phyloP scores from a whole-genome alignment of 2,329 filamentous ascomycete species.

The Sphaerulina populicola region DNA sequence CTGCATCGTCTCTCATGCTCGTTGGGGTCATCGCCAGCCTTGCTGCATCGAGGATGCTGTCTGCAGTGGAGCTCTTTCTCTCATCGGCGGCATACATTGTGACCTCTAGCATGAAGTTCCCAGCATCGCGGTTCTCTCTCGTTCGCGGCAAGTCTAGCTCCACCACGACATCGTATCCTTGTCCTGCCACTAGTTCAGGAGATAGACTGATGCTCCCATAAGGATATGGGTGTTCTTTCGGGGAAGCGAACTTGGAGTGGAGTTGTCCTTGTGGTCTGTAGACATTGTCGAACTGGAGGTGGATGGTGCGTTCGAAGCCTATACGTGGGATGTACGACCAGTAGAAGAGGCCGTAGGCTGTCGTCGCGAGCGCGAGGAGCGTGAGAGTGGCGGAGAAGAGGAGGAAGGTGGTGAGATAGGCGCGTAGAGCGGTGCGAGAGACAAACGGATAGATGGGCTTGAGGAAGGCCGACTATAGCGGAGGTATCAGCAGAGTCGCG shows the following conservation, averaged over 20 bases:
- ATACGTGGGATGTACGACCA: conserved; percentile 59
- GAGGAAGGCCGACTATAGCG: conserved; percentile 35
- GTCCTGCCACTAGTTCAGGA: conserved; percentile 55
- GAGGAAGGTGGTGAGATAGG: conserved; percentile 55
- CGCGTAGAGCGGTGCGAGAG: conserved; percentile 55
- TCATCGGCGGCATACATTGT: conserved; percentile 48
- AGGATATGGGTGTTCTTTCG: conserved; percentile 32
- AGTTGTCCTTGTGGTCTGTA: conserved; percentile 13
- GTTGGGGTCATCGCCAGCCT: conserved; percentile 14
- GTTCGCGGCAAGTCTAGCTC: conserved; percentile 70
- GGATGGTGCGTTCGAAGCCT: conserved; percentile 52
- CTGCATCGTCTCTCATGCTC: conserved; percentile 18
- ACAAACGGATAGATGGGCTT: conserved; percentile 48
- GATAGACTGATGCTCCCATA: conserved; percentile 46
- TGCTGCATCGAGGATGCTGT: conserved; percentile 14
- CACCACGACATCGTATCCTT: conserved; percentile 78
- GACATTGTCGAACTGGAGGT: conserved; percentile 57
- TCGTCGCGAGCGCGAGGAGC: conserved; percentile 50
- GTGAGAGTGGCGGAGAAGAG: conserved; percentile 46
- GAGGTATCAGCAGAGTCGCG: no score
- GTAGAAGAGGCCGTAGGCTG: conserved; percentile 61
- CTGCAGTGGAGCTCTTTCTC: neutral
- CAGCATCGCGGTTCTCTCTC: conserved; percentile 61
- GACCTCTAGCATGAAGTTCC: conserved; percentile 92
- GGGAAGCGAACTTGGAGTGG: conserved; percentile 1